Evolutionary conservation across 2,329 filamentous ascomycete genomes (phyloP).

Genomic region (Aspergillus ustus): DNA sequence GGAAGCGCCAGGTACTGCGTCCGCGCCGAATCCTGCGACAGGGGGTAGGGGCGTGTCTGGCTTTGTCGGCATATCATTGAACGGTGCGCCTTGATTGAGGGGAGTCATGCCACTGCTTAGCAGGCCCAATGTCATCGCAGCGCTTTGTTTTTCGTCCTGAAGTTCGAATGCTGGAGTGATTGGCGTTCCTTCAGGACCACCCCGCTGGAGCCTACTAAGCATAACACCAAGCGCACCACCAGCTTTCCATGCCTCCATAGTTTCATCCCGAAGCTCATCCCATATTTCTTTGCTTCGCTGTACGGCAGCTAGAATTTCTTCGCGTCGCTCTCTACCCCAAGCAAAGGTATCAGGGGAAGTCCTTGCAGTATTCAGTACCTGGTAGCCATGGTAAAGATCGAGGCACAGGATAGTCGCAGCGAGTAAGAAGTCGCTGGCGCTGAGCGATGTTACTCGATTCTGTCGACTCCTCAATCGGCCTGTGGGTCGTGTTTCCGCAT

Average conservation of each 20-base stretch:
- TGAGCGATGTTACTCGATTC: slow-evolving; percentile 79
- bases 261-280: slow-evolving; percentile 75
- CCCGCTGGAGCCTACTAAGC: slow-evolving; percentile 71
- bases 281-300: slow-evolving; percentile 78
- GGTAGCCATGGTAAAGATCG: slow-evolving; percentile 71
- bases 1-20: slow-evolving; percentile 47
- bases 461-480: slow-evolving; percentile 74
- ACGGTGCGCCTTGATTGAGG: slow-evolving; percentile 37
- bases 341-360: slow-evolving; percentile 48
- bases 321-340: slow-evolving; percentile 57
- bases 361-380: slow-evolving; percentile 38
- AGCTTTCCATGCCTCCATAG: slow-evolving; percentile 90
- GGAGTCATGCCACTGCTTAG: slow-evolving; percentile 67
- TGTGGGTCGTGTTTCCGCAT: slow-evolving; percentile 72
- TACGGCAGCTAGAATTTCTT: slow-evolving; percentile 76
- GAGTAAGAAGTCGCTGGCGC: slow-evolving; percentile 82
- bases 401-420: slow-evolving; percentile 83
- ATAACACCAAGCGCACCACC: slow-evolving; percentile 80
- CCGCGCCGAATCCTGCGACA: slow-evolving; percentile 31
- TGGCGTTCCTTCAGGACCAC: slow-evolving; percentile 30
- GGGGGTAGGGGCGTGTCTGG: slow-evolving; percentile 34
- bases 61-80: slow-evolving; percentile 36
- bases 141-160: slow-evolving; percentile 65
- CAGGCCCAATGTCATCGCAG: slow-evolving; percentile 73
- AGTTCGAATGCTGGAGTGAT: slow-evolving; percentile 38